phyloP scores from a whole-genome alignment of 306 rosid species.

The Pyrus communis region DNA sequence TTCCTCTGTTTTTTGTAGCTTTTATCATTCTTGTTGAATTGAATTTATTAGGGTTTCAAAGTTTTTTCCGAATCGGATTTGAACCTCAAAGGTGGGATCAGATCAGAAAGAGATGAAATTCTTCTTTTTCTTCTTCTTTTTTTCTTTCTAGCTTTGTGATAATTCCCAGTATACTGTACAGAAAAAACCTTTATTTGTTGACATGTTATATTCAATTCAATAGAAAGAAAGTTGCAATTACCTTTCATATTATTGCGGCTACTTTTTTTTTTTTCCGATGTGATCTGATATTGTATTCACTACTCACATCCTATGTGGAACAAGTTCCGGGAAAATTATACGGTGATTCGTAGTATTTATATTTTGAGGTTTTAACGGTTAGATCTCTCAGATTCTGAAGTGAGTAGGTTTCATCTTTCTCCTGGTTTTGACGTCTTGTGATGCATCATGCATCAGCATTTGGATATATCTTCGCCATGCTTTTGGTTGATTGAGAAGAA shows the following conservation, averaged over 20 bases:
- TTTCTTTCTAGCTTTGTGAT: not conserved
- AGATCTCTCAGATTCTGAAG: not conserved
- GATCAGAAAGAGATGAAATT: conserved; percentile 5
- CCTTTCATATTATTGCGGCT: not conserved
- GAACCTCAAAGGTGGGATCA: conserved; percentile 16
- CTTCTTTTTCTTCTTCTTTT: not conserved
- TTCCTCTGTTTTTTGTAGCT: not conserved
- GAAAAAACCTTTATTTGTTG: not conserved
- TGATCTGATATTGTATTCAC: too few relatives aligned
- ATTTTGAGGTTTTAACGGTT: not conserved
- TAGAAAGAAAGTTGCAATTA: not conserved
- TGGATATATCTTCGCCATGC: not conserved
- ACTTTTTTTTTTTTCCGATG: not conserved
- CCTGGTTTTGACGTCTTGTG: conserved; percentile 3
- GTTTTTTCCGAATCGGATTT: conserved; percentile 24
- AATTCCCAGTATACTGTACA: conserved; percentile 16
- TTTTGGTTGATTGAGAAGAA: not conserved
- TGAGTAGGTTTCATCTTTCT: not conserved
- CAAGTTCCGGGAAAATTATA: too few relatives aligned
- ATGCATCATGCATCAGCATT: not conserved
- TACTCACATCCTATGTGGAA: too few relatives aligned
- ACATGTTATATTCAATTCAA: conserved; percentile 15
- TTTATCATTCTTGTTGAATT: conserved; percentile 7
- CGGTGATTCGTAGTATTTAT: not conserved
- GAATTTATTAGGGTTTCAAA: conserved; percentile 10